These are phyloP conservation scores for Stephanodiscus minutulus DNA, from an alignment of 108 stramenopile species.

Conservation along the genomic window DNA sequence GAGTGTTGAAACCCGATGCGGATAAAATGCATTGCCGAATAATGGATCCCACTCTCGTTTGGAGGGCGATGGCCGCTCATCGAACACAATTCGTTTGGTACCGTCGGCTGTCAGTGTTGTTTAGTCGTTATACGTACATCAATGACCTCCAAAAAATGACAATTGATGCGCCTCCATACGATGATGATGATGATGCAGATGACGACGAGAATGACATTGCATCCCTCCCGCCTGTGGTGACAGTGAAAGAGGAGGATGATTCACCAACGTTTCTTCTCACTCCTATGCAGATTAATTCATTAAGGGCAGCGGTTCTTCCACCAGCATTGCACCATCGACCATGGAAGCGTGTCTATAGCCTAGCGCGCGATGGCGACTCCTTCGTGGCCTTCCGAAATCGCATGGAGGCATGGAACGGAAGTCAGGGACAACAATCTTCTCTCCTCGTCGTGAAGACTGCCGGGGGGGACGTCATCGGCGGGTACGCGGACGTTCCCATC, in stretches of 20 bases:
- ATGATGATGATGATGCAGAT: not conserved
- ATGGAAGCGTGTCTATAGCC: constrained; percentile 81
- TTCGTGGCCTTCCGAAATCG: constrained; percentile 67
- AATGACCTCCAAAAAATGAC: constrained; percentile 48
- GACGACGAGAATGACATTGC: constrained; percentile 11
- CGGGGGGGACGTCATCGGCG: constrained; percentile 68
- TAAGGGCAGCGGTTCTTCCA: constrained; percentile 66
- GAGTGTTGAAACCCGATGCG: not conserved
- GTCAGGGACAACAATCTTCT: constrained; percentile 44
- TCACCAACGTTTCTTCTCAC: constrained; percentile 33
- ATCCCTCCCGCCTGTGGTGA: constrained; percentile 22
- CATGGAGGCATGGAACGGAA: constrained; percentile 40
- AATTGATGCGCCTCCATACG: constrained; percentile 12
- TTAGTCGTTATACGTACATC: constrained; percentile 79
- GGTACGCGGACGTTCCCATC: constrained; percentile 73
- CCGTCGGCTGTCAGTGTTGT: constrained; percentile 78
- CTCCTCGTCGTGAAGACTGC: constrained; percentile 76
- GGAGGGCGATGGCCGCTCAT: constrained; percentile 82
- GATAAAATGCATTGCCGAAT: constrained; percentile 28
- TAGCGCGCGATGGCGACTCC: constrained; percentile 83
- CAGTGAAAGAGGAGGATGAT: constrained; percentile 24
- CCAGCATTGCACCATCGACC: constrained; percentile 57
- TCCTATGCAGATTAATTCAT: constrained; percentile 27
- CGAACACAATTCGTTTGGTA: constrained; percentile 89
- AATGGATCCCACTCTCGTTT: constrained; percentile 58